Percentiles rank a stretch among this genome's conserved stretches.
phyloP scores from a whole-genome alignment of 2,329 filamentous ascomycete genomes.

The Trichoderma sp. region DNA sequence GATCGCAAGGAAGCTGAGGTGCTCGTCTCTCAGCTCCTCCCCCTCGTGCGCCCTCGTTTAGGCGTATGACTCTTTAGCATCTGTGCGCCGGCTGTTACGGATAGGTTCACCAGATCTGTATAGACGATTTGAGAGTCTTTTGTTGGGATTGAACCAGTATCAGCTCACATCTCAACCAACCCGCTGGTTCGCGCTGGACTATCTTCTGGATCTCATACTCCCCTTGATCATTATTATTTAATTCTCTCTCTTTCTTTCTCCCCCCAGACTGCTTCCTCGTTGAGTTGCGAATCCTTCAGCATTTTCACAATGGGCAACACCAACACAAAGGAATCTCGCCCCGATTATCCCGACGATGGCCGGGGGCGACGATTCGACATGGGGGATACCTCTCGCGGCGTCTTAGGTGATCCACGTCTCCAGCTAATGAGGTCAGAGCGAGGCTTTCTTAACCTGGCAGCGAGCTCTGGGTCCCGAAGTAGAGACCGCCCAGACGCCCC shows the following conservation, averaged over 20 bases:
- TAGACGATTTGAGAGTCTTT: not conserved
- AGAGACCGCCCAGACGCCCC: conserved; percentile 41
- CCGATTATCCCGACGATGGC: conserved; percentile 28
- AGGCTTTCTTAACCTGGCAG: conserved; percentile 47
- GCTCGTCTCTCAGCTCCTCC: conserved; percentile 6
- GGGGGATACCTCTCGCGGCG: conserved; percentile 25
- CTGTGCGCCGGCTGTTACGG: not conserved
- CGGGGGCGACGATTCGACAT: conserved; percentile 24
- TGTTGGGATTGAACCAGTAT: not conserved
- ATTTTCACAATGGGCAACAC: conserved; percentile 37
- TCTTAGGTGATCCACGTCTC: conserved; percentile 23
- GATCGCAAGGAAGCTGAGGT: conserved; percentile 6
- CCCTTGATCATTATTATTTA: not conserved
- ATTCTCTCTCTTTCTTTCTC: not conserved
- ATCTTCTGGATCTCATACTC: not conserved
- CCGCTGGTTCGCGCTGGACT: not conserved
- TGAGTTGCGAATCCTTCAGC: not conserved
- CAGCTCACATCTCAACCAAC: not conserved
- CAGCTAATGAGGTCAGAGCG: conserved; percentile 38
- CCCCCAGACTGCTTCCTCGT: not conserved
- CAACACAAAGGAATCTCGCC: conserved; percentile 40
- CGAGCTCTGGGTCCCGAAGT: conserved; percentile 40
- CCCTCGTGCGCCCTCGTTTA: not conserved
- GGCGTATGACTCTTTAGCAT: not conserved
- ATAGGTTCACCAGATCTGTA: not conserved